Conservation (phyloP, 2,329 filamentous ascomycete genomes). For the Nemania sp. region DNA sequence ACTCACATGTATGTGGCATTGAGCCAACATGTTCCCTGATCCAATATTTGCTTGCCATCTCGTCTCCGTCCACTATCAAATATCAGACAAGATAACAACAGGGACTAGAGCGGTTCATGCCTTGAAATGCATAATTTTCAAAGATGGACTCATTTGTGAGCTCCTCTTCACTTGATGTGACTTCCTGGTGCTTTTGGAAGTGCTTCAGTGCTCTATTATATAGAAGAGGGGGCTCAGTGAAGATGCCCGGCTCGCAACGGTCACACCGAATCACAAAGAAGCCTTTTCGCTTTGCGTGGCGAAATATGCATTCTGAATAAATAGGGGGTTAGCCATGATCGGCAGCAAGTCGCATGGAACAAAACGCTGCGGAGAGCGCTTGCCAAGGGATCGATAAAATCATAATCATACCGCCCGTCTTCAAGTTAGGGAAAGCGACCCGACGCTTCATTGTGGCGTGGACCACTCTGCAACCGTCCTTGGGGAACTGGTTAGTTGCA, state of each 20-base stretch:
- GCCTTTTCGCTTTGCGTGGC: slow-evolving; percentile 30
- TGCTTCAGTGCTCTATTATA: slow-evolving; percentile 38
- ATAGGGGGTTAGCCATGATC: not conserved
- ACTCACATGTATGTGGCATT: slow-evolving; percentile 36
- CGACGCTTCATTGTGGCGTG: slow-evolving; percentile 26
- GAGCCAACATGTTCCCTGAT: slow-evolving; percentile 35
- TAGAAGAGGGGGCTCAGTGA: slow-evolving; percentile 35
- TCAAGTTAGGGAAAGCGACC: slow-evolving; percentile 36
- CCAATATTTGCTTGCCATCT: slow-evolving; percentile 38
- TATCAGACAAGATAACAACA: slow-evolving; percentile 7
- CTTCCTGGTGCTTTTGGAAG: slow-evolving; percentile 33
- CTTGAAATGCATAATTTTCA: slow-evolving; percentile 35
- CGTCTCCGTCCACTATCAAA: slow-evolving; percentile 32
- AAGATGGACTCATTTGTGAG: slow-evolving; percentile 40
- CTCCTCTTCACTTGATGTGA: slow-evolving; percentile 18
- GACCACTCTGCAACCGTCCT: not conserved
- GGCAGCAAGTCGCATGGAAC: no score
- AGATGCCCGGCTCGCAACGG: slow-evolving; percentile 26
- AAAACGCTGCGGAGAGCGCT: no score
- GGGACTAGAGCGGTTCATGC: slow-evolving; percentile 15
- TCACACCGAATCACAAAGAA: slow-evolving; percentile 38
- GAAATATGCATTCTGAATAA: slow-evolving; percentile 36
- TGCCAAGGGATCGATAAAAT: not conserved
- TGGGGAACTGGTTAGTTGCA: slow-evolving; percentile 17
- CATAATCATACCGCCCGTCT: slow-evolving; percentile 25